Percentiles rank a stretch among this genome's conserved stretches.
Evolutionary conservation across 306 rosid species (phyloP).

Genomic region (Herpetospermum pedunculosum): DNA sequence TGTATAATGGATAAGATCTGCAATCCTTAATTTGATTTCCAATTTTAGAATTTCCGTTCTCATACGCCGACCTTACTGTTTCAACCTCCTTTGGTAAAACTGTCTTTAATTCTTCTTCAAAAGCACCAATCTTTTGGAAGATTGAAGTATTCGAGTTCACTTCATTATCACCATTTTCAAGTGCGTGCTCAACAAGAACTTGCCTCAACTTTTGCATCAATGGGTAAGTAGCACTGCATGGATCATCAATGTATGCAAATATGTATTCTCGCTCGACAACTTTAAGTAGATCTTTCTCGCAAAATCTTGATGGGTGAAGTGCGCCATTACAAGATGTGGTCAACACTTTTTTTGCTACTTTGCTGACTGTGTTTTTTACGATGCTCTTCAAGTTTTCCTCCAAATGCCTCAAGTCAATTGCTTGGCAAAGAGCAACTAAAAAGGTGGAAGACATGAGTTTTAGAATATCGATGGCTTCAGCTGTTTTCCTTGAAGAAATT

Average conservation of each 20-base stretch:
- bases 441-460: background rate
- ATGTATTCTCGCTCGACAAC: background rate
- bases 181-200: background rate
- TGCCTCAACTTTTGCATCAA: background rate
- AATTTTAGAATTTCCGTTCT: background rate
- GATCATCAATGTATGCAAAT: background rate
- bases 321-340: background rate
- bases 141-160: background rate
- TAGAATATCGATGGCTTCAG: background rate
- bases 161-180: background rate
- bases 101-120: background rate
- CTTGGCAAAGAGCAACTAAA: background rate
- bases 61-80: background rate
- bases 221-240: background rate
- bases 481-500: background rate
- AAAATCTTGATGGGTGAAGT: constrained; percentile 1
- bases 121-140: background rate
- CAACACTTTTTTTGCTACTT: background rate
- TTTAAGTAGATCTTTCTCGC: background rate
- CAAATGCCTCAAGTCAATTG: background rate
- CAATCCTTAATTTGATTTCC: background rate
- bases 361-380: background rate
- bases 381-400: background rate
- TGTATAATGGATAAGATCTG: background rate
- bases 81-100: background rate